These are phyloP conservation scores for Plasmodium gonderi DNA, from an alignment of 169 alveolate genomes.

Conservation along the genomic window DNA sequence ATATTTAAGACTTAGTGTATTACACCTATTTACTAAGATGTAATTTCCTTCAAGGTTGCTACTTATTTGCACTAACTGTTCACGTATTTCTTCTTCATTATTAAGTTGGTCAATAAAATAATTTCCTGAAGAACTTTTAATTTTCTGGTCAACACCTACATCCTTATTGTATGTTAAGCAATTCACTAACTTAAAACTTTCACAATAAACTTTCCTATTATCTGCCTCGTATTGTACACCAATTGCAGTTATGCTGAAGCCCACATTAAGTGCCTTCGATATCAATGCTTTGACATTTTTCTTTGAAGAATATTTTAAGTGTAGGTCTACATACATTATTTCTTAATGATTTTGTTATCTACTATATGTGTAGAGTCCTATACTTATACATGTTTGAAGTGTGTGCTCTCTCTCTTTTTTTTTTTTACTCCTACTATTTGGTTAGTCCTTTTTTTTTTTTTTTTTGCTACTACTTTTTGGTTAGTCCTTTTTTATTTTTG, in stretches of 20 bases:
- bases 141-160: background rate
- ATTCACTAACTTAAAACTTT: slow-evolving; percentile 30
- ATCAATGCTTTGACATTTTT: slow-evolving; percentile 9
- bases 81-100: slow-evolving; percentile 13
- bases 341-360: background rate
- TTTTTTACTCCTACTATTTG: too few species aligned
- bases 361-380: background rate
- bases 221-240: slow-evolving; percentile 6
- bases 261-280: slow-evolving; percentile 29
- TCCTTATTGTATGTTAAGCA: background rate
- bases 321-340: slow-evolving; percentile 45
- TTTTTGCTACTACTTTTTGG: too few species aligned
- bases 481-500: too few species aligned
- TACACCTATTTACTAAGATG: slow-evolving; percentile 39
- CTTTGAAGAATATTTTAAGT: slow-evolving; percentile 6
- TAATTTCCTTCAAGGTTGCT: slow-evolving; percentile 6
- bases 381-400: too few species aligned
- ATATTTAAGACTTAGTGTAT: slow-evolving; percentile 35
- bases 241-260: slow-evolving; percentile 63
- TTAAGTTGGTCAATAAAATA: slow-evolving; percentile 26
- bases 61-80: slow-evolving; percentile 19
- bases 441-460: too few species aligned
- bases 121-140: background rate
- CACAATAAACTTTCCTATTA: background rate
- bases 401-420: too few species aligned